Base-by-base conservation (phyloP, 345 rosid species). In the Melaleuca alternifolia region DNA sequence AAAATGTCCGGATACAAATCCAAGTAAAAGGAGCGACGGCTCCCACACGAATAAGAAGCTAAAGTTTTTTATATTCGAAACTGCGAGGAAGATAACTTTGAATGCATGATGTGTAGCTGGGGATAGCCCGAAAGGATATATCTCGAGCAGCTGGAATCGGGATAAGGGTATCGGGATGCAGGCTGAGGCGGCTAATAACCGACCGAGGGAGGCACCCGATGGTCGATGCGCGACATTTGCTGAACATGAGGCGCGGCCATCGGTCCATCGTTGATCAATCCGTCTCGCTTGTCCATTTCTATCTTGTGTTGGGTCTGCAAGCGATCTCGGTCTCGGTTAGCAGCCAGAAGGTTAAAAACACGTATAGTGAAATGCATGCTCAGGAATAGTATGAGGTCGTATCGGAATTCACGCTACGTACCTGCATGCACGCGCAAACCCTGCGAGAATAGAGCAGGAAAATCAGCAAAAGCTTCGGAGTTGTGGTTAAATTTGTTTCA, bases 361-460 rank as follows among this genome's bases (percentile, higher is more conserved):
- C 91, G 21, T 86, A 83, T 75, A 83, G 89, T 54, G 12, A 81
- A 50, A 81, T 51, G n/a, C n/a, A 46, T 24, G 30, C 46, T 81
- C n/a, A 15, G 51, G 15, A 11, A n/a, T 21, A 4, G 9, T 1
- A 24, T 5, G 83, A 81, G 28, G 12, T 26, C 2, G 28, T 37
- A 44, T 79, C 85, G 41, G 51, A 44, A 52, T 75, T 86, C 71
- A 54, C 37, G 26, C 82, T 7, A 54, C 87, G 41, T 93, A 97
- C 99, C 98, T 97, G 99, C 99, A 98, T 98, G 82, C 99, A 98
- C 44, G 99, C 99, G 44, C 99, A 98, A 54, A 96, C 99, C 91
- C 99, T 98, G 93, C 88, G 87, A 89, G 24, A 88, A 62, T 85
- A 14, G 86, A 83, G 83, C 53, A 11, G 79, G 86, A 3, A 48